Evolutionary conservation across 108 stramenopile genomes (phyloP), one percentile per base, ranked within the genome.

Genomic region (Seminavis robusta): DNA sequence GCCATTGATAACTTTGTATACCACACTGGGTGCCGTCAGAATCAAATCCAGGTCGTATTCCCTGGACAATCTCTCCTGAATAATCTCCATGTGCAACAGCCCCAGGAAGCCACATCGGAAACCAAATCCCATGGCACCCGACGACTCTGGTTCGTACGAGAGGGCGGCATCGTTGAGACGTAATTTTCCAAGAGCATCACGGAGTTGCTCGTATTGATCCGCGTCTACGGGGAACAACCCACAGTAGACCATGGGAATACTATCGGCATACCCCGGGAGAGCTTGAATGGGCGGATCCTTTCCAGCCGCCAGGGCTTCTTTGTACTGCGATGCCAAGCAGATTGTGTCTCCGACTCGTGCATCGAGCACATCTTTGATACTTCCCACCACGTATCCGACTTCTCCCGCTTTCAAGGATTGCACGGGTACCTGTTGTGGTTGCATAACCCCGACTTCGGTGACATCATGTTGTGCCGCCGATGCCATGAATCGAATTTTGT

Each of bases 271-370:
- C 21, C 92, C 92, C 0, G 86, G 86, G 7, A 95, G 59, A 20
- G 87, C 69, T 43, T 69, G 67, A 10, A 91, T 76, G 8, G 81
- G 76, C 11, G 39, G 59, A 48, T 63, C 54, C 4, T 60, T 57
- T 37, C 65, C 67, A 10, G 41, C 42, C 19, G 31, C 52, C 40
- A 60, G 28, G 16, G 77, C 72, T 31, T 71, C 72, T 69, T 90
- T 94, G 63, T 61, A 90, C 42, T 90, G 73, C 28, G 66, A 73
- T n/a, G 79, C 42, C 40, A 89, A 57, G 6, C 74, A 71, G 43
- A 99, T 89, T 6, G 96, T 97, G 59, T 99, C 98, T 26, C 98
- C 98, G 4, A 99, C 97, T 21, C 95, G 82, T 5, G 96, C 96
- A 77, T 98, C 93, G 56, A 84, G 57, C 1, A 97, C 92, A 67